Conservation (phyloP, 1,139 yeast species). For the Scheffersomyces quercinus region DNA sequence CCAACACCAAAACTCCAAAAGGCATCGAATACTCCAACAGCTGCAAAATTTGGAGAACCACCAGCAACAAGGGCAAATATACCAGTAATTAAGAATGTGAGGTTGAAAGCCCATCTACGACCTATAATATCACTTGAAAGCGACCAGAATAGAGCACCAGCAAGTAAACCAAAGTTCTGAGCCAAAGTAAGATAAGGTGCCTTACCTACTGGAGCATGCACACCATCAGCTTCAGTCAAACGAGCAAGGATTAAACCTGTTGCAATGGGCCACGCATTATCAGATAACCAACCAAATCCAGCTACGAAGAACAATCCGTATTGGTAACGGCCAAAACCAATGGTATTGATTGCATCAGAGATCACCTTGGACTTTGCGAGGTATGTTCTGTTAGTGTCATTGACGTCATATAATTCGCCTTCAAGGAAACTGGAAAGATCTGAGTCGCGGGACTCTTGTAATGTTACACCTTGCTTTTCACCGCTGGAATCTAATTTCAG, state of each 20-base stretch:
- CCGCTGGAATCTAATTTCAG: no score
- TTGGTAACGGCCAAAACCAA: slow-evolving; percentile 47
- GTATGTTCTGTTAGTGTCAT: slow-evolving; percentile 21
- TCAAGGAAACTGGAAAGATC: slow-evolving; percentile 7
- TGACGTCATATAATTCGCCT: slow-evolving; percentile 9
- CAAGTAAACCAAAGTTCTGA: slow-evolving; percentile 43
- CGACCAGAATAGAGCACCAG: slow-evolving; percentile 46
- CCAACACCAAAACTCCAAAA: slow-evolving; percentile 50
- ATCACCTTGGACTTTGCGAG: slow-evolving; percentile 35
- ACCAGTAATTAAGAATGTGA: slow-evolving; percentile 44
- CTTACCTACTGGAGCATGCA: slow-evolving; percentile 32
- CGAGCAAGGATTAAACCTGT: slow-evolving; percentile 37
- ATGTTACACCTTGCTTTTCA: neutral
- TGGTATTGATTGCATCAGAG: slow-evolving; percentile 36
- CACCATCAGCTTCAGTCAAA: slow-evolving; percentile 38
- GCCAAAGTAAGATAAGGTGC: slow-evolving; percentile 43
- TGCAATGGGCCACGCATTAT: slow-evolving; percentile 46
- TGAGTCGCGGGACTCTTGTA: slow-evolving; percentile 4
- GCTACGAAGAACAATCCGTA: slow-evolving; percentile 42
- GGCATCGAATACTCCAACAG: slow-evolving; percentile 37
- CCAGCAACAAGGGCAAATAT: slow-evolving; percentile 41
- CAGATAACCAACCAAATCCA: slow-evolving; percentile 48
- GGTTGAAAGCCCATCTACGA: slow-evolving; percentile 44
- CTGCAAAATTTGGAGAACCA: slow-evolving; percentile 41
- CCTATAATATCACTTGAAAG: slow-evolving; percentile 43